A percentile compares a stretch with the other conserved stretches of the same genome.
Evolutionary conservation across 768 basidiomycete genomes (phyloP).

Genomic region (Termitomyces eurrhizus): DNA sequence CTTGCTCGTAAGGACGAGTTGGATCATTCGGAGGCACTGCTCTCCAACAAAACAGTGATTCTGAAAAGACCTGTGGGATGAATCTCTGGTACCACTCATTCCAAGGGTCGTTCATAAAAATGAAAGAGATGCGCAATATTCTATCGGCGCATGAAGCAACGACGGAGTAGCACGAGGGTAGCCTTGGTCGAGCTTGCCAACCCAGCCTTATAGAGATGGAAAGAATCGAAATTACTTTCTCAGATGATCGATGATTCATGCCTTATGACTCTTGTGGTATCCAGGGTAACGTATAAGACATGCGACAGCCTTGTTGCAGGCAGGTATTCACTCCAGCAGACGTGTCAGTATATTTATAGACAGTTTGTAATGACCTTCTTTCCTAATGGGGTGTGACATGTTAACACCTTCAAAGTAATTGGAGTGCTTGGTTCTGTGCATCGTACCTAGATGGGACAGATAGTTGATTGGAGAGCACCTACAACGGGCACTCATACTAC

Average conservation of each 20-base stretch:
- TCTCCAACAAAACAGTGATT: conserved; percentile 8
- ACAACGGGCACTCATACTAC: background rate
- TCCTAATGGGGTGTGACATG: conserved; percentile 1
- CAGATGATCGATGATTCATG: conserved; percentile 6
- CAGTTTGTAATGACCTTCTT: background rate
- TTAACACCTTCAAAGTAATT: background rate
- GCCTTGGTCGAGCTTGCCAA: background rate
- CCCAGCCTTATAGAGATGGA: background rate
- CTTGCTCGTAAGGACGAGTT: background rate
- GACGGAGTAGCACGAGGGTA: background rate
- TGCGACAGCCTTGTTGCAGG: conserved; percentile 1
- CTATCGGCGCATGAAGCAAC: background rate
- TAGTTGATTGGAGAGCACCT: background rate
- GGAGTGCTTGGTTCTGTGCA: background rate
- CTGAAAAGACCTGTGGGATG: conserved; percentile 3
- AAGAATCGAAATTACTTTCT: background rate
- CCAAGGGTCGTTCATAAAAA: background rate
- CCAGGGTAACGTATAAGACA: background rate
- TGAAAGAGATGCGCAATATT: background rate
- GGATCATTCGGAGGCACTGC: background rate
- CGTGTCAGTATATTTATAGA: background rate
- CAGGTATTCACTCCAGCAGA: background rate
- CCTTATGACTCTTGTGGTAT: background rate
- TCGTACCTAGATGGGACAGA: background rate
- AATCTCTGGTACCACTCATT: conserved; percentile 1